Evolutionary conservation across 2,329 filamentous ascomycete species (phyloP), one percentile per base, ranked within the genome.

Genomic region (Bipolaris sorokiniana): DNA sequence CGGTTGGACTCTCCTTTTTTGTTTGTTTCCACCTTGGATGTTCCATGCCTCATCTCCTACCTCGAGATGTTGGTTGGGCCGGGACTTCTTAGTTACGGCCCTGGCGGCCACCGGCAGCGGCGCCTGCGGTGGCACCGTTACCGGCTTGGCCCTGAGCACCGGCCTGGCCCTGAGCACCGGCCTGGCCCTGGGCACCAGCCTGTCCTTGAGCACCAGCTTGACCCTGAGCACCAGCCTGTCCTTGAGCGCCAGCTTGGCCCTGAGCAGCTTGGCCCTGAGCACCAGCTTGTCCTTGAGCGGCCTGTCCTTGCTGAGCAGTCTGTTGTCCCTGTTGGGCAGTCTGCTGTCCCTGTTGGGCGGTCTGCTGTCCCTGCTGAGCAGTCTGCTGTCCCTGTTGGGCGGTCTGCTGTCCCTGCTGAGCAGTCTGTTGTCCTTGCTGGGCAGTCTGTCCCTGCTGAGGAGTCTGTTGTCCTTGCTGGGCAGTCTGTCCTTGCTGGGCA

Each of bases 351-450:
- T 54, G 47, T 20, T 62, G 54, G 3, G 31, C 31, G 3, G 31
- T 33, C 31, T 33, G 31, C 33, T 62, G 56, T 11, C 49, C 56
- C 37, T 61, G 55, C 13, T 51, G 36, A 11, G 45, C 28, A 40
- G 42, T 41, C 4, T 42, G 36, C 5, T 37, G 36, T 2, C 10
- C 36, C 7, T 57, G 56, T 26, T 49, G 51, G 10, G 41, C 41
- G 4, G 33, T 16, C 38, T 54, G 58, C 7, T 22, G 37, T 48
- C 46, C 42, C 16, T 38, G 49, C 40, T 62, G 56, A 23, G 41
- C 26, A 18, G 45, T 46, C 23, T 61, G 51, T 31, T 61, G 54
- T 4, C 46, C 55, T n/a, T 62, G 44, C 33, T 47, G 61, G n/a
- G 16, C 16, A 37, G 51, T 46, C 23, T 57, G 56, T 44, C 46